A percentile compares a stretch with the other conserved stretches of the same genome.
phyloP scores from a whole-genome alignment of 2,329 filamentous ascomycete species.

The Ophiostoma piceae region DNA sequence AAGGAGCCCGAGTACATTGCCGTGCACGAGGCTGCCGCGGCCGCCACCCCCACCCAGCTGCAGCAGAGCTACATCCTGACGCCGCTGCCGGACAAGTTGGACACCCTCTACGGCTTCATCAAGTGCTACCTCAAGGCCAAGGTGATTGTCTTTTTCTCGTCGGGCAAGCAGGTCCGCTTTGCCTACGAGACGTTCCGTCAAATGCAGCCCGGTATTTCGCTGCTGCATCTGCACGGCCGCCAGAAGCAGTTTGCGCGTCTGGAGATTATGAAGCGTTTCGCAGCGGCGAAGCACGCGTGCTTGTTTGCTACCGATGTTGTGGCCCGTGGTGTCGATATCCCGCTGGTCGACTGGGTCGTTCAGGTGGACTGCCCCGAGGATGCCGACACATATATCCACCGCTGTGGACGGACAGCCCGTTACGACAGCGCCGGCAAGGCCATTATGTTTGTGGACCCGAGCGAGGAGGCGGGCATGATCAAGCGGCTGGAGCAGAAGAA shows the following conservation, averaged over 20 bases:
- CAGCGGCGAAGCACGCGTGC: conserved; percentile 73
- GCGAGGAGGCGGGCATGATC: conserved; percentile 88
- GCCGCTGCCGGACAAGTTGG: conserved; percentile 79
- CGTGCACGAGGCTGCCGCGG: conserved; percentile 75
- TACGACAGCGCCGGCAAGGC: conserved; percentile 84
- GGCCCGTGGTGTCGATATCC: conserved; percentile 90
- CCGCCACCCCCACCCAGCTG: conserved; percentile 75
- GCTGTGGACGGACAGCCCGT: conserved; percentile 88
- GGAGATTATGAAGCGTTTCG: conserved; percentile 81
- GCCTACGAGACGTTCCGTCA: conserved; percentile 90
- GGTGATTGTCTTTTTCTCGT: conserved; percentile 91
- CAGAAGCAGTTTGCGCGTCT: conserved; percentile 87
- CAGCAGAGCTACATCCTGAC: conserved; percentile 90
- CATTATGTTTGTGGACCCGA: conserved; percentile 86
- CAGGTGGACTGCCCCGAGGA: conserved; percentile 97
- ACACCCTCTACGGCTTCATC: conserved; percentile 90
- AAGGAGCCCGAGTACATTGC: conserved; percentile 91
- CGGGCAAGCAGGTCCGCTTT: conserved; percentile 93
- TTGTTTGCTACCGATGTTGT: conserved; percentile 95
- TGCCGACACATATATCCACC: conserved; percentile 94
- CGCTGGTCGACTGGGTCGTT: conserved; percentile 97
- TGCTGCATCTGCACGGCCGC: conserved; percentile 87
- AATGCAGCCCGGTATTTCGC: conserved; percentile 86
- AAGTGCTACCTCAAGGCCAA: conserved; percentile 87
- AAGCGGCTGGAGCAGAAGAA: conserved; percentile 80